Evolutionary conservation across 1,139 yeast species (phyloP), one percentile per base, ranked within the genome.

Genomic region (Lodderomyces theae): DNA sequence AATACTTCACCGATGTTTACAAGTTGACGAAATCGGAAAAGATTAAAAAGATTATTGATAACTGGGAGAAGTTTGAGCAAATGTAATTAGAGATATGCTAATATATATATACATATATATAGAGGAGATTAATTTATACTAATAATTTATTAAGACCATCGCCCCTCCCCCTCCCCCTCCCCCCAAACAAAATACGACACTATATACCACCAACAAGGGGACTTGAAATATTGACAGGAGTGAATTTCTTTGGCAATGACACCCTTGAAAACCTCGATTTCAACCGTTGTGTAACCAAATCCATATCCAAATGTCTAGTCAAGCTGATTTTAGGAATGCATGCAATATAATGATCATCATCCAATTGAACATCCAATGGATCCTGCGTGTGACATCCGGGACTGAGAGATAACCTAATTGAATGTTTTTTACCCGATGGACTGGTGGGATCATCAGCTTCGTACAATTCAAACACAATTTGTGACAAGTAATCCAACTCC

Each of bases 311-410:
- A 61, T 94, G 97, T 56, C 96, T 80, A 0, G 98, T 94, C 54
- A 94, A 73, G 40, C 88, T 83, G 42, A 89, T 79, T 53, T 92
- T 79, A 30, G 97, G 96, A 51, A 92, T 94, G 57, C 97, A 92
- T 13, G 96, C 92, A 51, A 94, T 92, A 64, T 94, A 92, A 63
- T 94, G 99, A 60, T 89, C 92, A 39, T 89, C 94, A 63, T 94
- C 98, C 37, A 94, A 72, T 63, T 92, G 96, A 35, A 94, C 96
- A 64, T 94, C 98, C 48, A 94, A 72, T 13, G 98, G 98, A 62
- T 92, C 96, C 56, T 89, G 96, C 0, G 97, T 89, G 62, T 94
- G 97, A 63, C 98, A 94, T 25, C 99, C 99, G 0, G 98, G 97
- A 2, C 97, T 86, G 51, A 94, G 74, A 13, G 95, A 83, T 47